Evolutionary conservation across 192 early-diverging fungal species (phyloP).

Genomic region (Linnemannia schmuckeri): DNA sequence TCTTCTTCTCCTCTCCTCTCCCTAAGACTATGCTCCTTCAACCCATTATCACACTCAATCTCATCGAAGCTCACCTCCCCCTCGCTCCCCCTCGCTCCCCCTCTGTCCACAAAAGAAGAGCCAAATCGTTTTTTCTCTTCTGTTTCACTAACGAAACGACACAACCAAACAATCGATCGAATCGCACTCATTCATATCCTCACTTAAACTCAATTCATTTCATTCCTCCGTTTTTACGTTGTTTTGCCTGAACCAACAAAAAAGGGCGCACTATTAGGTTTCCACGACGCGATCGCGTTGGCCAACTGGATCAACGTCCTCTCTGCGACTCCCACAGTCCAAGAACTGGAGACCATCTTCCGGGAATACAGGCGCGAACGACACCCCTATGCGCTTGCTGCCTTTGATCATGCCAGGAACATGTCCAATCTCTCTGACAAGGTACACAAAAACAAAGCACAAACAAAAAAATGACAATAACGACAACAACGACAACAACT

Average conservation of each 20-base stretch:
- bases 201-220: neutral
- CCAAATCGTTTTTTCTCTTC: neutral
- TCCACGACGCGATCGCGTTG: constrained; percentile 8
- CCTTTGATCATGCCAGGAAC: neutral
- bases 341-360: constrained; percentile 1
- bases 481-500: too few relatives aligned
- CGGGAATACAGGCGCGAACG: constrained; percentile 1
- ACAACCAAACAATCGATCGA: neutral
- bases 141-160: neutral
- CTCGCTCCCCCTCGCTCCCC: neutral
- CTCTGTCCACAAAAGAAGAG: neutral
- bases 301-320: constrained; percentile 22
- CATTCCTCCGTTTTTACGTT: neutral
- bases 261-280: neutral
- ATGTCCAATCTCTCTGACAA: neutral
- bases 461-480: neutral
- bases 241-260: neutral
- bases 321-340: neutral
- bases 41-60: neutral
- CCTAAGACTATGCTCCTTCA: neutral
- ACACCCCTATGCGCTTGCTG: neutral
- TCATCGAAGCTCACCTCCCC: neutral
- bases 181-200: neutral
- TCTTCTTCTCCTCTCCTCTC: neutral
- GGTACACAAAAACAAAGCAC: neutral